Conservation (phyloP, 305 asterid species). For the Fraxinus baroniana region DNA sequence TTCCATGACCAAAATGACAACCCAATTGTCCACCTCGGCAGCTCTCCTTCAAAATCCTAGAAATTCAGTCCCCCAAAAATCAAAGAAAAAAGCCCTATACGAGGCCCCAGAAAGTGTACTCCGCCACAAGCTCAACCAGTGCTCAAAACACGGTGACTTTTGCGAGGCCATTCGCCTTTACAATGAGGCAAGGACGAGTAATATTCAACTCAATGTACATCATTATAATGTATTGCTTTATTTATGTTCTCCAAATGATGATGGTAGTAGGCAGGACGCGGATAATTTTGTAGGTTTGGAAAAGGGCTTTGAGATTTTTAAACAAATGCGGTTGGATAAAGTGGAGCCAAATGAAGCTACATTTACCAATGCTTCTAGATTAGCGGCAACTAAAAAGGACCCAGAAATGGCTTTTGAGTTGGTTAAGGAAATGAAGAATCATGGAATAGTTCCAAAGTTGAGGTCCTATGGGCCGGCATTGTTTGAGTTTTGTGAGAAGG, state of each 20-base stretch:
- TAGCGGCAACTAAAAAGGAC: conserved; percentile 82
- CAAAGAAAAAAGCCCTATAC: conserved; percentile 45
- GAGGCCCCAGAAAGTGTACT: conserved; percentile 59
- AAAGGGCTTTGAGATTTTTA: conserved; percentile 67
- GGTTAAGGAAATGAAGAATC: conserved; percentile 70
- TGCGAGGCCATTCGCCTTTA: conserved; percentile 69
- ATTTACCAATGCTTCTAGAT: conserved; percentile 82
- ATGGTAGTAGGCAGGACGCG: conserved; percentile 23
- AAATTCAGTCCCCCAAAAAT: conserved; percentile 26
- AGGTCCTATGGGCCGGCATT: conserved; percentile 93
- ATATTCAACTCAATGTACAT: conserved; percentile 44
- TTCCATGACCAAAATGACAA: conserved; percentile 37
- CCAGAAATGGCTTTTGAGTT: conserved; percentile 77
- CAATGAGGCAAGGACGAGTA: conserved; percentile 56
- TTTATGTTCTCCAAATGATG: conserved; percentile 42
- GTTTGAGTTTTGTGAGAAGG: conserved; percentile 67
- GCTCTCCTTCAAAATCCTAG: conserved; percentile 37
- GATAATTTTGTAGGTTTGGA: conserved; percentile 36
- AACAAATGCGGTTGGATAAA: conserved; percentile 57
- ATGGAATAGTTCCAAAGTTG: conserved; percentile 63
- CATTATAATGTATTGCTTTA: conserved; percentile 70
- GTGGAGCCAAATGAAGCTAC: conserved; percentile 91
- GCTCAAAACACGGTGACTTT: conserved; percentile 64
- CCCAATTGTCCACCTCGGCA: conserved; percentile 43
- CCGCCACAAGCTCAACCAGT: conserved; percentile 54